Base-by-base conservation (phyloP, 768 basidiomycete genomes). In the Auricularia auricula-judae region DNA sequence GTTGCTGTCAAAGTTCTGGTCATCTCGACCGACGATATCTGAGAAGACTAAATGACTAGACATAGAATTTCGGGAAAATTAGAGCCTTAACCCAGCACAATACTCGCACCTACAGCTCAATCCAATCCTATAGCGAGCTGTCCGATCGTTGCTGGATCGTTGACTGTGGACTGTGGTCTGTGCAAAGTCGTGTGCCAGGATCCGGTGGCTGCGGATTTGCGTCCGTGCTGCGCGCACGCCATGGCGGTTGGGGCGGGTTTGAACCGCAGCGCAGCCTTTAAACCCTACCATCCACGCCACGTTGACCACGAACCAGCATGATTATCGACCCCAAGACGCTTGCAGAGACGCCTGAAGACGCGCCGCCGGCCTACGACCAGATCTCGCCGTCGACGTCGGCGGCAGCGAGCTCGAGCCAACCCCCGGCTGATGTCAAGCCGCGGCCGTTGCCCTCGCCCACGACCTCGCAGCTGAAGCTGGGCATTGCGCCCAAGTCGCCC, bases 291-390 rank as follows among this genome's bases (percentile, higher is more conserved):
- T 51, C 47, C 18, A 51, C 18, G 43, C 43, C 43, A 10, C 10
- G 43, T 11, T 18, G 43, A 44, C 43, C 11, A 44, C 43, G 43
- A 44, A 29, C 43, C 11, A 44, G 14, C 16, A 59, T 59, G 56
- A 59, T 59, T 35, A 59, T 59, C 56, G 56, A 59, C 56, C 56
- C 56, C 14, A 59, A 59, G 34, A 29, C 56, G 29, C 56, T 59
- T 7, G 56, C 14, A 14, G 56, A 23, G 33, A 21, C 47, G 47
- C 47, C 47, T 5, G 18, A 51, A 18, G 56, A 59, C 23, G 56
- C 56, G 56, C 56, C 56, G 34, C 56, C 56, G 4, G 56, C 56
- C 23, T 59, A 59, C 34, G 56, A 59, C 21, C 56, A 59, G 56
- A 23, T 34, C 11, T n/a, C 56, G 16, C 14, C 56, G 29, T 59